Evolutionary conservation across 2,329 filamentous ascomycete species (phyloP).

Genomic region (Trichoderma guizhouense): DNA sequence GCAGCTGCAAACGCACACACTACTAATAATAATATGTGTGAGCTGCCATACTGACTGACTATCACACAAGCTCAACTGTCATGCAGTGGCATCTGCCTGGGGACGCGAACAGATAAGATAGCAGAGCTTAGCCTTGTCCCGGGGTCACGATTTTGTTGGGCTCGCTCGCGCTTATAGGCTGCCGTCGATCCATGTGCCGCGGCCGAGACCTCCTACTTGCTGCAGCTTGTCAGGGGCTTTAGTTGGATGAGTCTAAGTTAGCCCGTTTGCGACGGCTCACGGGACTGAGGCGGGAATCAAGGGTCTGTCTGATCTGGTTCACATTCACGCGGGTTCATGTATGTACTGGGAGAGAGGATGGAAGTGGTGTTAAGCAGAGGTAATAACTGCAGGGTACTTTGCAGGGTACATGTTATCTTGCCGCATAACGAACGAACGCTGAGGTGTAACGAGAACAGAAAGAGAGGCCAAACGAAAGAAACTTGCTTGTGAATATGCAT

Average conservation of each 20-base stretch:
- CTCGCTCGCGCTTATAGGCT: not conserved
- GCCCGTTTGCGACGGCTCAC: not conserved
- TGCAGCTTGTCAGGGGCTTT: not conserved
- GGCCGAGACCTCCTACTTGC: slow-evolving; percentile 6
- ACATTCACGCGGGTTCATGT: no score
- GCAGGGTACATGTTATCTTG: not conserved
- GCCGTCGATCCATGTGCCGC: slow-evolving; percentile 3
- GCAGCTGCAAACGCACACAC: not conserved
- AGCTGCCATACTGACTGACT: not conserved
- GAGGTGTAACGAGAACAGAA: not conserved
- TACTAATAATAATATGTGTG: not conserved
- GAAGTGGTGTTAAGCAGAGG: not conserved
- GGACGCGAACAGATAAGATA: not conserved
- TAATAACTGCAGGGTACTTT: not conserved
- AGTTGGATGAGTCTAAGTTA: not conserved
- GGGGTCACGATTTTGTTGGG: not conserved
- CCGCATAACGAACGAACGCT: not conserved
- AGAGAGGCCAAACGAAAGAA: not conserved
- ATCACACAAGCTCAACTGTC: not conserved
- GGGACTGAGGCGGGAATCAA: not conserved
- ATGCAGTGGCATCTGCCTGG: not conserved
- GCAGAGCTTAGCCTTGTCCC: not conserved
- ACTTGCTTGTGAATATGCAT: no score
- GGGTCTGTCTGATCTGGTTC: not conserved
- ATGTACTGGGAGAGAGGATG: not conserved